Conservation (phyloP, 23 red algal species). For the Gracilaria gracilis region DNA sequence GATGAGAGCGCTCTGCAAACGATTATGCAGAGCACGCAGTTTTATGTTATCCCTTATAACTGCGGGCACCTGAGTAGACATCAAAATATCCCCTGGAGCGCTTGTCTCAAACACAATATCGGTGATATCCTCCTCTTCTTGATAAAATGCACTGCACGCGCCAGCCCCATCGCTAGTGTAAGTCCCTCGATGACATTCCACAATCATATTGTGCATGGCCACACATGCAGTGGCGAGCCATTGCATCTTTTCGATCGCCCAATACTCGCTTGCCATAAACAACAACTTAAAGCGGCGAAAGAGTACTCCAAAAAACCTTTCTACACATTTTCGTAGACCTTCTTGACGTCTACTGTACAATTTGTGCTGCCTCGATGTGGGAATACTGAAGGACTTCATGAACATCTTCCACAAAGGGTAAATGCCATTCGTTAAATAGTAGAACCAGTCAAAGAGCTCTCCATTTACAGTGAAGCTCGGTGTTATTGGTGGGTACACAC, state of each 20-base stretch:
- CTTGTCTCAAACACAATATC: too few species aligned
- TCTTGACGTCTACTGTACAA: background rate
- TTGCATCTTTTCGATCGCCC: too few species aligned
- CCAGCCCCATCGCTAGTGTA: slow-evolving; percentile 30
- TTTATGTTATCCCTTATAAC: slow-evolving; percentile 42
- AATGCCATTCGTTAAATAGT: too few species aligned
- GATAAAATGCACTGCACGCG: background rate
- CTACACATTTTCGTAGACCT: too few species aligned
- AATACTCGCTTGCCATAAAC: too few species aligned
- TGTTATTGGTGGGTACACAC: background rate
- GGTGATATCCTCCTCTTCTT: too few species aligned
- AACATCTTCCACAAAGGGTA: slow-evolving; percentile 32
- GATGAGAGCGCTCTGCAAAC: slow-evolving; percentile 11
- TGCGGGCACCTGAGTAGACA: too few species aligned
- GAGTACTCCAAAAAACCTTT: too few species aligned
- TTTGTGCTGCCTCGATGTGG: too few species aligned
- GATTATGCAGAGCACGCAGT: slow-evolving; percentile 9
- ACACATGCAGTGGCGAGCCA: too few species aligned
- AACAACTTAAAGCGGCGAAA: too few species aligned
- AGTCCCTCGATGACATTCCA: background rate
- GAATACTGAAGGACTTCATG: background rate
- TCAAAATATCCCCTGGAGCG: too few species aligned
- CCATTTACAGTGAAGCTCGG: slow-evolving; percentile 6
- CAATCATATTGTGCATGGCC: background rate
- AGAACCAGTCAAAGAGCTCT: slow-evolving; percentile 26